Evolutionary conservation across 2,329 filamentous ascomycete species (phyloP).

Genomic region (Fusarium sp.): DNA sequence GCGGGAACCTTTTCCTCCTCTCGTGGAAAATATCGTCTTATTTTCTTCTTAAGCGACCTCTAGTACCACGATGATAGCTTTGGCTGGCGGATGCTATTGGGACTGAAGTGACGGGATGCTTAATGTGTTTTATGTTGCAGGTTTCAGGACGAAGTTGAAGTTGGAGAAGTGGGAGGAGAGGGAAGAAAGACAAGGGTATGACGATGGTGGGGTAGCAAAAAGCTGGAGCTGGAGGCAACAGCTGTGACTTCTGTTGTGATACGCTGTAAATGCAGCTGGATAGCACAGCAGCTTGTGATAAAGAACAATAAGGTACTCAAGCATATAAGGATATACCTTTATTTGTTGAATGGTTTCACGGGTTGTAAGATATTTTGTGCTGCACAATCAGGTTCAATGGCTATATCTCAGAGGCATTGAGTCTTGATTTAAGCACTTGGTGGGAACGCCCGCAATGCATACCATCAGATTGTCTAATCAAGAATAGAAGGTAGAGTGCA

Average conservation of each 20-base stretch:
- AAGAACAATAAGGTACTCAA: background rate
- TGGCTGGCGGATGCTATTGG: background rate
- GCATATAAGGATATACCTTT: background rate
- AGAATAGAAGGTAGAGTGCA: too few relatives aligned
- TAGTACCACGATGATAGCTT: background rate
- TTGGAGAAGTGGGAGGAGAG: constrained; percentile 15
- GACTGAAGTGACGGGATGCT: constrained; percentile 18
- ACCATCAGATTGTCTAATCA: too few relatives aligned
- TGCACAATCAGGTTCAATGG: background rate
- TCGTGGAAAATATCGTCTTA: background rate
- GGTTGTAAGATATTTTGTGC: background rate
- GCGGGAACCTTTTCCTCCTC: background rate
- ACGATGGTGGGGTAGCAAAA: constrained; percentile 41
- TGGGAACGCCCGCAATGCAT: background rate
- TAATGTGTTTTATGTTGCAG: constrained; percentile 5
- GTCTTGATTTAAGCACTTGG: background rate
- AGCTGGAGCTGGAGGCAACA: constrained; percentile 12
- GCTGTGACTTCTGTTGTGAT: constrained; percentile 5
- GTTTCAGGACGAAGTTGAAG: constrained; percentile 3
- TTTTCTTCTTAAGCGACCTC: too few relatives aligned
- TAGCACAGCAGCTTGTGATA: constrained; percentile 16
- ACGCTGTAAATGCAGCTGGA: background rate
- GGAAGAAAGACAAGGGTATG: constrained; percentile 27
- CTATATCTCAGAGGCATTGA: background rate
- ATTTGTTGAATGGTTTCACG: background rate